Base-by-base conservation (phyloP, 2,329 filamentous ascomycete species). In the Stagonosporopsis chrysanthemi region DNA sequence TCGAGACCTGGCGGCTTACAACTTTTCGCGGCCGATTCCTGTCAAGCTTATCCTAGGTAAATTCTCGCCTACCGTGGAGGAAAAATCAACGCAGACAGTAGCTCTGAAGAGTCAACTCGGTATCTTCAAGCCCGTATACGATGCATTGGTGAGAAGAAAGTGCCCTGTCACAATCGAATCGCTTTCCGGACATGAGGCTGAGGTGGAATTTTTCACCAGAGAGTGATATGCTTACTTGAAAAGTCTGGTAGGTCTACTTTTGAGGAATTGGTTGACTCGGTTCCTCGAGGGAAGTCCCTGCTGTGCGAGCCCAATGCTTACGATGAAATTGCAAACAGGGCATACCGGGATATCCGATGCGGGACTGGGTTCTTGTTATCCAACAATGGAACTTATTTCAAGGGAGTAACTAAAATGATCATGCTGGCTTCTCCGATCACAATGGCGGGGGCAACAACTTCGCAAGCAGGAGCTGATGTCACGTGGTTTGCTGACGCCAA, bases 11-110 rank as follows among this genome's bases (percentile, higher is more conserved):
- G 38, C 47, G 11, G 24, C 41, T 6, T 29, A 56, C 11, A 22
- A 19, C 0, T 56, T 56, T 7, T 39, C 42, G 6, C 22, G 31
- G 1, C 47, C 47, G 1, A 51, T 56, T 7, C 53, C 46, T 2
- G 23, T 56, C 19, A 56, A 43, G 14, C 41, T 56, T 6, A 47
- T 56, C 12, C 28, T 56, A 2, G 47, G 53, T 14, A 56, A 56
- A 28, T 41, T 51, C 19, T 4, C 31, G 15, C n/a, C 14, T 15
- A 28, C 3, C 2, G 4, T 4, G 23, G 17, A 12, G 5, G 50
- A 6, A 9, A 31, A 3, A 14, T 2, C 24, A 33, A 14, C 4
- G 7, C n/a, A 7, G 1, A 19, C 23, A 15, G 9, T 15, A 40
- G 19, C 14, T 11, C 12, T 46, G 15, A 5, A 19, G 36, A 29